Percentiles rank a stretch among this genome's conserved stretches.
Evolutionary conservation across 192 early-diverging fungal species (phyloP).

Genomic region (Umbelopsis sp.): DNA sequence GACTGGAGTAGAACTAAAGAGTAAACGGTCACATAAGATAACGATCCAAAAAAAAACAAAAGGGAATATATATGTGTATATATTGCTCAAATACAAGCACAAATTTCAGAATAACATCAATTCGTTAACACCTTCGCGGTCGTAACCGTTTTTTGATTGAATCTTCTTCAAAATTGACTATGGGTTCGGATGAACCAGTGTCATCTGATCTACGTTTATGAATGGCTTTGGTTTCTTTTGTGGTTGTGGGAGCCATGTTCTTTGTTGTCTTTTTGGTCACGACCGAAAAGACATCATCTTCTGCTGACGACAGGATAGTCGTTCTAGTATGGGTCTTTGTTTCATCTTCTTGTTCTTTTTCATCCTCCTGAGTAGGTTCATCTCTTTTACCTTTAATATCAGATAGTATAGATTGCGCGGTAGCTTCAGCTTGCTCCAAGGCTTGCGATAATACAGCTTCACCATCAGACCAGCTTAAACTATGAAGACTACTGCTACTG

Average conservation of each 20-base stretch:
- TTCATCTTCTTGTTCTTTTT: not conserved
- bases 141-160: not conserved
- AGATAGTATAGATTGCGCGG: not conserved
- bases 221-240: not conserved
- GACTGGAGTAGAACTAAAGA: not conserved
- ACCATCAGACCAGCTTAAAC: not conserved
- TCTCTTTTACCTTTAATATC: not conserved
- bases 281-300: not conserved
- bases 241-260: not conserved
- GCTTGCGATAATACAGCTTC: conserved; percentile 6
- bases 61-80: not conserved
- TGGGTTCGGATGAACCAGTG: not conserved
- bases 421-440: not conserved
- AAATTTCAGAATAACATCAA: too few relatives aligned
- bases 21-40: not conserved
- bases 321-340: too few relatives aligned
- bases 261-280: not conserved
- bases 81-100: not conserved
- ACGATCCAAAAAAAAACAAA: not conserved
- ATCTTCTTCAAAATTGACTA: not conserved
- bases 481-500: not conserved
- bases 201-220: conserved; percentile 6
- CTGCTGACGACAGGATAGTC: not conserved
- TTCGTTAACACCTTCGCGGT: not conserved
- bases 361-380: not conserved